Percentiles rank a stretch among this genome's conserved stretches.
Conservation (phyloP, 768 basidiomycete species). For the Clitopilus hobsonii region DNA sequence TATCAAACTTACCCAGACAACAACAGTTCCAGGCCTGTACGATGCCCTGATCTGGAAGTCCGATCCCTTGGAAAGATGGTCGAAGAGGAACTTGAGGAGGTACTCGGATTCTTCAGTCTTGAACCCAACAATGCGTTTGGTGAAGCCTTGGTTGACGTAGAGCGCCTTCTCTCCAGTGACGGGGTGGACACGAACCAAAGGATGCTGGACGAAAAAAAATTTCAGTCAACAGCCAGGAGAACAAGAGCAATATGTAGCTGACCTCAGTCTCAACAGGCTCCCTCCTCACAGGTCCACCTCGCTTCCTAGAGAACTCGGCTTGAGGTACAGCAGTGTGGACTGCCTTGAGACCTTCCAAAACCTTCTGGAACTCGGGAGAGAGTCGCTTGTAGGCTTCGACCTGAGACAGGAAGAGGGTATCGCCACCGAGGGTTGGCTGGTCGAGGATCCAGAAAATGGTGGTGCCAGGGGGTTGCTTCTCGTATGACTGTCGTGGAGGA, state of each 20-base stretch:
- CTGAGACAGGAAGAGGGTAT: conserved; percentile 53
- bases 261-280: conserved; percentile 46
- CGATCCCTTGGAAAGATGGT: conserved; percentile 45
- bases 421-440: conserved; percentile 39
- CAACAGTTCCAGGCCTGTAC: conserved; percentile 50
- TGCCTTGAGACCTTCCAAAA: conserved; percentile 52
- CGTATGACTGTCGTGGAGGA: conserved; percentile 36
- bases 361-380: conserved; percentile 51
- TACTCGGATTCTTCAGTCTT: conserved; percentile 51
- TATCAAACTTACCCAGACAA: conserved; percentile 37
- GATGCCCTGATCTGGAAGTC: conserved; percentile 46
- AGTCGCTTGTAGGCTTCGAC: conserved; percentile 58
- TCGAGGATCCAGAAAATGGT: conserved; percentile 57
- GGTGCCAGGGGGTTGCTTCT: conserved; percentile 49
- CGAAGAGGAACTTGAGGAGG: conserved; percentile 49
- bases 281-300: conserved; percentile 42
- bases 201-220: conserved; percentile 30
- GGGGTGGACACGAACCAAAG: conserved; percentile 54
- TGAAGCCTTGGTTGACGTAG: conserved; percentile 55
- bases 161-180: conserved; percentile 61
- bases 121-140: conserved; percentile 49
- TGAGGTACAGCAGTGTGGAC: conserved; percentile 53
- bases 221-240: background rate
- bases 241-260: background rate
- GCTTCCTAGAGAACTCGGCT: conserved; percentile 37